Base-by-base conservation (phyloP, 208 protist genomes). In the Eutreptiella sp. region DNA sequence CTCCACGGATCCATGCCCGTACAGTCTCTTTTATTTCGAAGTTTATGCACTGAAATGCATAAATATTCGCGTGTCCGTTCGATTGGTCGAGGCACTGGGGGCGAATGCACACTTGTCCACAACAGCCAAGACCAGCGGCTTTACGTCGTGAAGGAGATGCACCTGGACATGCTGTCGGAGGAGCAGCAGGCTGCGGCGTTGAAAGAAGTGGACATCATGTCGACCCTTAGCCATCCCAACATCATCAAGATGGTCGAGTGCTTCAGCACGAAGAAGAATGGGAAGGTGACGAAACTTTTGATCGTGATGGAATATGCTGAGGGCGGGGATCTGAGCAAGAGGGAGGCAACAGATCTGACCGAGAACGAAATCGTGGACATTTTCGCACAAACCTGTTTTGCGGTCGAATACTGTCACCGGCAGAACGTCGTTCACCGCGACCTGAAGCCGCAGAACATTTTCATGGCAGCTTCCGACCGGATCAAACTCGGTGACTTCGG, bases 281-380 rank as follows among this genome's bases (percentile, higher is more conserved):
- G n/a, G n/a, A n/a, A n/a, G n/a, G n/a, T n/a, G n/a, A n/a, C n/a
- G n/a, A n/a, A n/a, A n/a, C 11, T 57, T n/a, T 39, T 48, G 21
- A 88, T 92, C 65, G 80, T 90, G 7, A 92, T 92, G 86, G 83
- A 89, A 68, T 84, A 89, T 66, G 81, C 82, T n/a, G 86, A 89
- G 42, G 84, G 80, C 21, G 86, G 86, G 1, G 86, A 92, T 41
- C 66, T 92, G 4, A 81, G 67, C 53, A 76, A 80, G 23, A 72
- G 16, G 23, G 53, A 33, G 4, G n/a, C n/a, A n/a, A n/a, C n/a
- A 41, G 36, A 19, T 16, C 16, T 41, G 16, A 19, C 16, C 19
- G 36, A 41, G 19, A 19, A 41, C 19, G 19, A 21, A 19, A 19
- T 41, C 16, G 16, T 16, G 36, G 19, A 19, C 9, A 33, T 63